These are phyloP conservation scores for Cyanidioschyzon merolae DNA, from an alignment of 23 red algal species.

Conservation along the genomic window DNA sequence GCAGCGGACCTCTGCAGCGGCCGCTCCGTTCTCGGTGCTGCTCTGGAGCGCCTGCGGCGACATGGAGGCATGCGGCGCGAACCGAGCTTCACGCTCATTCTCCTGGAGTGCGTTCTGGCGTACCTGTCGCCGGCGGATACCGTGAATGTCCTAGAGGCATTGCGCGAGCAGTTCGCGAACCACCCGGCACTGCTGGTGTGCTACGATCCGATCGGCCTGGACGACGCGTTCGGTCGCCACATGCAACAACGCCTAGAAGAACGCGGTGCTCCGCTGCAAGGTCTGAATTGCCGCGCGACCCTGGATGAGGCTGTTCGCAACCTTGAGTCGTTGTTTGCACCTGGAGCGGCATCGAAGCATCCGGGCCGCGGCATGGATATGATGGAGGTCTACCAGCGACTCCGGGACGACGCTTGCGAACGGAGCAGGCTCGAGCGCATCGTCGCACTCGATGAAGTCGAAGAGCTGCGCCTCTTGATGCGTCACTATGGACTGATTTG, in stretches of 20 bases:
- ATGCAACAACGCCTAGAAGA: not conserved
- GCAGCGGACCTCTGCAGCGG: not conserved
- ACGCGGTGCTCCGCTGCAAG: not conserved
- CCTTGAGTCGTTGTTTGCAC: not conserved
- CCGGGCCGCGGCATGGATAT: not conserved
- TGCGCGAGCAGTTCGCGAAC: not conserved
- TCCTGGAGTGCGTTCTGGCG: conserved; percentile 11
- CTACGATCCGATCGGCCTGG: conserved; percentile 10
- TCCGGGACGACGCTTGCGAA: not conserved
- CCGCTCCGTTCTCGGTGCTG: not conserved
- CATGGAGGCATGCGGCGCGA: not conserved
- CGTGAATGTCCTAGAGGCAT: not conserved
- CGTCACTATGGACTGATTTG: conserved; percentile 6
- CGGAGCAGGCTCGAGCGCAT: not conserved
- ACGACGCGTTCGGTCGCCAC: not conserved
- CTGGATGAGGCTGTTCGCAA: not conserved
- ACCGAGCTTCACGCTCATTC: conserved; percentile 2
- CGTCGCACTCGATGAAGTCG: not conserved
- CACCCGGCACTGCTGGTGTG: not conserved
- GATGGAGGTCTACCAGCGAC: conserved; percentile 1
- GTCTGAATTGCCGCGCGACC: not conserved
- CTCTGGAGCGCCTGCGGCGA: not conserved
- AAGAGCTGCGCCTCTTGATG: not conserved
- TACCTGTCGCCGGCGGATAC: not conserved
- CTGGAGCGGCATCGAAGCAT: not conserved